These are phyloP conservation scores for Oropetium thomaeum DNA, from an alignment of 176 grass and related monocot genomes.

Conservation along the genomic window DNA sequence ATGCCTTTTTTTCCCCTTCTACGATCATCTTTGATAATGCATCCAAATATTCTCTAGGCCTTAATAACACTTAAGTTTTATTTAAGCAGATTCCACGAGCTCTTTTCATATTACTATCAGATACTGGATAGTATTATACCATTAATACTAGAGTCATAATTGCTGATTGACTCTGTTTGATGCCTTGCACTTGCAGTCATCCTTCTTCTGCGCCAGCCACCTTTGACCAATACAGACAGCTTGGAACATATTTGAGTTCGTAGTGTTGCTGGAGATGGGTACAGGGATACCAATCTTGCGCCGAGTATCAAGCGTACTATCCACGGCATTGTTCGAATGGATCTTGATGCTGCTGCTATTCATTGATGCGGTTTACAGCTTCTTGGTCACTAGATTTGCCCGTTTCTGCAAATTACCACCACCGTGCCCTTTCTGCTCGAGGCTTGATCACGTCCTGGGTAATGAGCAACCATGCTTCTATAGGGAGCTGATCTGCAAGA, in stretches of 20 bases:
- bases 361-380: conserved; percentile 61
- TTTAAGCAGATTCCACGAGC: not conserved
- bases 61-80: not conserved
- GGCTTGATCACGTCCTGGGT: conserved; percentile 72
- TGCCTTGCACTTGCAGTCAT: conserved; percentile 32
- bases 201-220: not conserved
- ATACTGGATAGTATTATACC: not conserved
- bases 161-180: conserved; percentile 20
- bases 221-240: conserved; percentile 24
- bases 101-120: not conserved
- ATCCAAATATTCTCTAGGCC: not conserved
- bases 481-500: conserved; percentile 73
- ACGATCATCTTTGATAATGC: conserved; percentile 29
- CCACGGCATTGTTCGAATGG: conserved; percentile 68
- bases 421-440: conserved; percentile 77
- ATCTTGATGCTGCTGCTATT: conserved; percentile 81
- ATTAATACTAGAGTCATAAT: not conserved
- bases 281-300: conserved; percentile 36
- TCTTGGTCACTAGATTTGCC: conserved; percentile 70
- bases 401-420: conserved; percentile 58
- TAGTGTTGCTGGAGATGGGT: conserved; percentile 25
- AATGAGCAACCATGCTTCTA: conserved; percentile 78
- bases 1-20: conserved; percentile 22
- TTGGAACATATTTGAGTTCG: not conserved
- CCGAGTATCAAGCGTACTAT: conserved; percentile 40